These are phyloP conservation scores for Nematodospora anomalae DNA, from an alignment of 1,139 yeast genomes.

Conservation along the genomic window DNA sequence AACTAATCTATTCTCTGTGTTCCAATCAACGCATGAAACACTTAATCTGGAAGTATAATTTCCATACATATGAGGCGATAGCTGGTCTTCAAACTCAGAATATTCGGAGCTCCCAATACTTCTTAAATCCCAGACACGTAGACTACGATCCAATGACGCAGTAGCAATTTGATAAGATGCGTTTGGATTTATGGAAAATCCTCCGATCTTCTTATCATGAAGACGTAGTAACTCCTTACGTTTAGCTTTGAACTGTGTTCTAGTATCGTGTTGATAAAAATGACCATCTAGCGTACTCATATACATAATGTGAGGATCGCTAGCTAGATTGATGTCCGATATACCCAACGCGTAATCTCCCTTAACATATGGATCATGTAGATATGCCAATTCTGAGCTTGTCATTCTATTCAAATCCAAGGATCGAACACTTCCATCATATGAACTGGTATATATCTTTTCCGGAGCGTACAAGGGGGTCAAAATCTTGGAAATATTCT, in stretches of 20 bases:
- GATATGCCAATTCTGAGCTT: conserved; percentile 56
- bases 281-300: conserved; percentile 80
- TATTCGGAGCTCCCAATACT: conserved; percentile 41
- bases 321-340: conserved; percentile 55
- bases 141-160: conserved; percentile 81
- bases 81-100: conserved; percentile 37
- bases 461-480: conserved; percentile 52
- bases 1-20: conserved; percentile 68
- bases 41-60: conserved; percentile 72
- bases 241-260: conserved; percentile 42
- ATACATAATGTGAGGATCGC: conserved; percentile 51
- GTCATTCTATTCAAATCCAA: conserved; percentile 64
- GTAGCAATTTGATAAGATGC: conserved; percentile 65
- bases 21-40: conserved; percentile 87
- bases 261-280: conserved; percentile 66
- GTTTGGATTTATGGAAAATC: conserved; percentile 75
- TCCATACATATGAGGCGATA: conserved; percentile 58
- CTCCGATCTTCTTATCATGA: conserved; percentile 90
- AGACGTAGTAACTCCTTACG: conserved; percentile 49
- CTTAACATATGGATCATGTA: conserved; percentile 50
- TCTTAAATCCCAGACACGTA: conserved; percentile 85
- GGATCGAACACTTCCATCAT: conserved; percentile 81
- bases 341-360: conserved; percentile 48
- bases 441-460: conserved; percentile 67
- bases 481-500: conserved; percentile 63